Evolutionary conservation across 225 moss, liverwort and hornwort genomes (phyloP), one percentile per base, ranked within the genome.

Genomic region (Physcomitrellopsis africana): DNA sequence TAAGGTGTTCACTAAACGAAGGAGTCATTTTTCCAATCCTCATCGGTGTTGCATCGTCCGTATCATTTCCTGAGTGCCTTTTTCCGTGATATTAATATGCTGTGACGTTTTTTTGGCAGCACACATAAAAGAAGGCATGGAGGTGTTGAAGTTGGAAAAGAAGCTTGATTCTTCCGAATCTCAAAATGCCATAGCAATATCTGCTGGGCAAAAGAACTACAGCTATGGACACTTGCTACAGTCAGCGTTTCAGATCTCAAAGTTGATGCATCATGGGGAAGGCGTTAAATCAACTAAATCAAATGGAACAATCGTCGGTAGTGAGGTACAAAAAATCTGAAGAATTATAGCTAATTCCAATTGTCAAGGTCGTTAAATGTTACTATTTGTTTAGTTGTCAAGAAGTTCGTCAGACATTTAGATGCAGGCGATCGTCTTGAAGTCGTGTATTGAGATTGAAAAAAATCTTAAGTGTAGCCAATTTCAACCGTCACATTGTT

Each of bases 51-150:
- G 16, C 3, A 16, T 66, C 2, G 49, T 48, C 49, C 46, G 0
- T 17, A 24, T 49, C 16, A 49, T 49, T 49, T 22, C 48, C 48
- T 49, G 26, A 9, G 8, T 24, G 48, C 65, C 7, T 65, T 77
- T 44, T 52, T 69, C 46, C 56, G 20, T 64, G 27, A 22, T 15
- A 24, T 67, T 70, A 61, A 61, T 51, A 70, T 14, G 11, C 46
- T 42, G 65, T 60, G 27, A 68, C 59, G 41, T 63, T 64, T 63
- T 62, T 65, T 15, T 76, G 64, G 27, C 51, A 81, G 84, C 67
- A 42, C 68, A 29, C 46, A 64, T 77, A 72, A 67, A 73, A 37
- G 76, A 72, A 73, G 68, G 69, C 46, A 84, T 90, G 86, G 87
- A 83, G 79, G 63, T 73, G 63, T 67, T 85, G 76, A 80, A 80